Evolutionary conservation across 2,329 filamentous ascomycete genomes (phyloP), one percentile per base, ranked within the genome.

Genomic region (Colletotrichum sansevieriae): DNA sequence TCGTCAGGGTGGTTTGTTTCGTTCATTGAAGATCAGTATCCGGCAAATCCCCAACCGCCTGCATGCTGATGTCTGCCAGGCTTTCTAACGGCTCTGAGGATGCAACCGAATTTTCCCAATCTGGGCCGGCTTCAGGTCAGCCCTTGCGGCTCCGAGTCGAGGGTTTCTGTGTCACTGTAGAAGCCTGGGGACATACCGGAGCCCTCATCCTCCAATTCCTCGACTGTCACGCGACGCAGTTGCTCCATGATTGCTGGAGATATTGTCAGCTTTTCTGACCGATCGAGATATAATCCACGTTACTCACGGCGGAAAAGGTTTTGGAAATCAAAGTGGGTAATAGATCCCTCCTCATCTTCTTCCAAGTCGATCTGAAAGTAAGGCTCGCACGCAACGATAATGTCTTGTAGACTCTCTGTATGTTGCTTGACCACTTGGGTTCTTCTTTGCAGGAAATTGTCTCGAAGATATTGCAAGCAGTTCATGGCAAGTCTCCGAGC

Each of bases 131-230:
- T 70, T 52, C 20, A 46, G 64, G 74, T 78, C 75, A 77, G 79
- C 80, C 75, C 78, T 77, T 74, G 70, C 64, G 73, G 73, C 71
- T 76, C 76, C 67, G 76, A 74, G 58, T 75, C 76, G 55, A 77
- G 74, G 67, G 78, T 80, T 51, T 76, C 77, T 72, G 76, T 80
- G 73, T 80, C 78, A 72, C 77, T 80, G 59, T 72, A 74, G 71
- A 76, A 58, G 58, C 52, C 61, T 55, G 63, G 62, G 10, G 25
- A 84, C 86, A 80, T 86, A 88, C 87, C 87, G 72, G 87, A 88
- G 72, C 79, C 86, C 62, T 89, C 87, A 60, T 89, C 87, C 70
- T 89, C 87, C 63, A 87, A 74, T 68, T 88, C 85, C 56, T 89
- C 87, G 15, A 88, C 82, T 49, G 86, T 80, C n/a, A 91, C 77